Conservation (phyloP, 1,139 yeast species). For the Hansenula lynferdii region DNA sequence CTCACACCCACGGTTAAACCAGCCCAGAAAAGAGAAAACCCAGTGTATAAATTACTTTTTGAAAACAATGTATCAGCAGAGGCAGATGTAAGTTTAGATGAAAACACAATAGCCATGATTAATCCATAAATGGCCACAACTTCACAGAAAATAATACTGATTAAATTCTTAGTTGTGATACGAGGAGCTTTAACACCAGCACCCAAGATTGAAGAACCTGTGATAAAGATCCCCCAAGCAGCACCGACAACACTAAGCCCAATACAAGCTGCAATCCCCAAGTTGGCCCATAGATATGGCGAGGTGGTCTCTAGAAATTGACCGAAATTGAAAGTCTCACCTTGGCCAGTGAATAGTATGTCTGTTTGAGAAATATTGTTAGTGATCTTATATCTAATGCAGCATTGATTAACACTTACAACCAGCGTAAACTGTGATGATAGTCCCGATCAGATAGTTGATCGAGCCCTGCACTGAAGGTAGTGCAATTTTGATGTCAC, state of each 20-base stretch:
- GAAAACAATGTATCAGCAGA: conserved; percentile 54
- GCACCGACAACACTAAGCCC: conserved; percentile 97
- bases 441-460: conserved; percentile 14
- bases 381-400: conserved; percentile 1
- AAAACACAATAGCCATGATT: conserved; percentile 96
- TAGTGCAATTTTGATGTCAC: conserved; percentile 2
- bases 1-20: conserved; percentile 94
- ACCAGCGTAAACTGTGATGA: conserved; percentile 24
- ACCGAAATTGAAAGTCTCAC: conserved; percentile 88
- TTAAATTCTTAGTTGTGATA: conserved; percentile 94
- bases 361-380: conserved; percentile 26
- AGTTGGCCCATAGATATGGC: conserved; percentile 95
- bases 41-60: conserved; percentile 88
- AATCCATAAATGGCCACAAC: conserved; percentile 98
- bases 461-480: conserved; percentile 16
- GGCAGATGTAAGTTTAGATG: conserved; percentile 83
- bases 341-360: conserved; percentile 88
- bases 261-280: conserved; percentile 91
- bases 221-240: conserved; percentile 98
- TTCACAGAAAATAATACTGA: conserved; percentile 97
- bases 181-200: conserved; percentile 98
- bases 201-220: conserved; percentile 92
- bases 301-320: conserved; percentile 79
- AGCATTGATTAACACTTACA: conserved; percentile 20
- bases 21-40: conserved; percentile 95